phyloP scores from a whole-genome alignment of 148 eudicot genomes.

The Rhododendron mucronatum region DNA sequence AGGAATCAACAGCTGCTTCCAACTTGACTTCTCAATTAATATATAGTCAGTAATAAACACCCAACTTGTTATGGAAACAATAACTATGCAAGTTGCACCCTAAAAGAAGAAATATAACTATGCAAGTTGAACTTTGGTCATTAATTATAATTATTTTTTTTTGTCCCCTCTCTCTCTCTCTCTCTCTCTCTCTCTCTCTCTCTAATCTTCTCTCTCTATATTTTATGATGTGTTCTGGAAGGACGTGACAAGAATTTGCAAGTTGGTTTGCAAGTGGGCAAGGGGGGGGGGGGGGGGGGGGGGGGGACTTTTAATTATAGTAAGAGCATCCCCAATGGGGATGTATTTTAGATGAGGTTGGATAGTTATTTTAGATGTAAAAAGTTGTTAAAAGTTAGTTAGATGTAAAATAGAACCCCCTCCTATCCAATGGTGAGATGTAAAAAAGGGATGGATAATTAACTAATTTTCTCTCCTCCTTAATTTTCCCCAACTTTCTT shows the following conservation, averaged over 20 bases:
- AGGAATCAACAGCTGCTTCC: conserved; percentile 5
- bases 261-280: conserved; percentile 40
- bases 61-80: neutral
- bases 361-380: too few relatives aligned
- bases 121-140: neutral
- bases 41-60: neutral
- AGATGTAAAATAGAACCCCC: too few relatives aligned
- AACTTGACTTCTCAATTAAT: neutral
- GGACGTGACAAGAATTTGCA: conserved; percentile 15
- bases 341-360: too few relatives aligned
- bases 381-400: too few relatives aligned
- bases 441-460: too few relatives aligned
- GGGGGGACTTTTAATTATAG: neutral
- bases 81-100: neutral
- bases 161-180: neutral
- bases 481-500: too few relatives aligned
- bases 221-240: conserved; percentile 6
- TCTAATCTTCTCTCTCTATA: neutral
- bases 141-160: too few relatives aligned
- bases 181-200: neutral
- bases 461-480: too few relatives aligned
- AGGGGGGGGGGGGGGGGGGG: conserved; percentile 1
- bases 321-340: too few relatives aligned
- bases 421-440: too few relatives aligned
- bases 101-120: neutral